Evolutionary conservation across 257 asterid genomes (phyloP).

Genomic region (Lithospermum erythrorhizon): DNA sequence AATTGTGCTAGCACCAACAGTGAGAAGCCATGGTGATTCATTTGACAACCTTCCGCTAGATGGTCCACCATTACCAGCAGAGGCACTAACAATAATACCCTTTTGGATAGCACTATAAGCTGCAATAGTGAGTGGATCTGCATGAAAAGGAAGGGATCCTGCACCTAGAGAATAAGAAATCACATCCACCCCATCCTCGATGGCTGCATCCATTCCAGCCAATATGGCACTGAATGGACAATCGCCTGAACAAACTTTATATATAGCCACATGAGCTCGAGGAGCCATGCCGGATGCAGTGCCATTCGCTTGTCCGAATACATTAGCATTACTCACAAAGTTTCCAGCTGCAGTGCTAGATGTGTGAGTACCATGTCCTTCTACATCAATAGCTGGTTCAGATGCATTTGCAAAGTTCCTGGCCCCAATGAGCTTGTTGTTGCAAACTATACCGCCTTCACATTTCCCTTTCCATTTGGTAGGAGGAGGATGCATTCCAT

Average conservation of each 20-base stretch:
- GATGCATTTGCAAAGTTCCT: neutral
- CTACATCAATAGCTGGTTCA: neutral
- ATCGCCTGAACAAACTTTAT: conserved; percentile 2
- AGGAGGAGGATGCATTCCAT: conserved; percentile 13
- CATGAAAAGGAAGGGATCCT: conserved; percentile 3
- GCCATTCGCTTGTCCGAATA: conserved; percentile 8
- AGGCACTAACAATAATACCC: conserved; percentile 10
- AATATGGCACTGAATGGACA: conserved; percentile 8
- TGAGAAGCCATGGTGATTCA: conserved; percentile 13
- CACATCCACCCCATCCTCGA: conserved; percentile 14
- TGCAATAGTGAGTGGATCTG: conserved; percentile 6
- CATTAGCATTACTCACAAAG: neutral
- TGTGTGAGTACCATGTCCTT: conserved; percentile 13
- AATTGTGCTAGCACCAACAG: conserved; percentile 14
- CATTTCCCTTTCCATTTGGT: conserved; percentile 11
- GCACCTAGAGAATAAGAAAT: conserved; percentile 10
- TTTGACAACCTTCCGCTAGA: conserved; percentile 1
- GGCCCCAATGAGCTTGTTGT: conserved; percentile 11
- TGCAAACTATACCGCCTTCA: conserved; percentile 7
- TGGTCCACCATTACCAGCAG: conserved; percentile 10
- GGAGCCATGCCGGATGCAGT: neutral
- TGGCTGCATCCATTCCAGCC: conserved; percentile 11
- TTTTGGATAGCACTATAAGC: conserved; percentile 11
- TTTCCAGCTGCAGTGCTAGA: conserved; percentile 13
- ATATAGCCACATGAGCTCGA: conserved; percentile 12